Base-by-base conservation (phyloP, 192 early-diverging fungal species). In the Pilobolus umbonatus region DNA sequence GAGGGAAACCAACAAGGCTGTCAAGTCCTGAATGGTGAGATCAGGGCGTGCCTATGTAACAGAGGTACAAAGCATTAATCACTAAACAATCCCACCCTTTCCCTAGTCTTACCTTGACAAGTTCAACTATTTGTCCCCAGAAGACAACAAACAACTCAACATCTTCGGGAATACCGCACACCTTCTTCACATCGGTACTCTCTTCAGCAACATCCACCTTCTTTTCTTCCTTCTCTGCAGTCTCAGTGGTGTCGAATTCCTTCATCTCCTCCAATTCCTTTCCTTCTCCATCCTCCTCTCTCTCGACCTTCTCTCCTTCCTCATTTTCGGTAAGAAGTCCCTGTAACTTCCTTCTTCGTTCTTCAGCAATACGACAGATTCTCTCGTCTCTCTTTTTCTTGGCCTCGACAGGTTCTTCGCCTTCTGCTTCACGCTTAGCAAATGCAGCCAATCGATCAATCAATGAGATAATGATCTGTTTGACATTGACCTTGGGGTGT, bases 141-240 rank as follows among this genome's bases (percentile, higher is more conserved):
- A 99, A 99, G 28, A 97, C 90, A 49, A 90, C 91, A 79, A 99
- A 99, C 15, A 99, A 74, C 45, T 84, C 79, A 17, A 93, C 87
- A 61, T 92, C 90, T 31, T 89, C 83, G 6, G 91, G 92, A 52
- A 93, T 92, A 14, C 89, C 92, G 57, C 83, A 80, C 32, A 76
- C 75, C 56, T 79, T 80, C 34, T 68, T 75, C 5, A 78, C 31
- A 25, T 43, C 48, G 11, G 71, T 34, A 17, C 49, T 10, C 12
- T 69, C 64, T 1, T 62, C 64, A 22, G 55, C 50, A 25, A 61
- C 36, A 4, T 52, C 57, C n/a, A 55, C 68, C 15, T 61, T 47
- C 8, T 28, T 36, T 17, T 57, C 55, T 11, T 55, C 55, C 0
- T 38, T 47, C 6, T 63, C 51, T 34, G 65, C 64, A 10, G 14